phyloP scores from a whole-genome alignment of 1,284 basidiomycete species.

The Sanghuangporus sanghuang region DNA sequence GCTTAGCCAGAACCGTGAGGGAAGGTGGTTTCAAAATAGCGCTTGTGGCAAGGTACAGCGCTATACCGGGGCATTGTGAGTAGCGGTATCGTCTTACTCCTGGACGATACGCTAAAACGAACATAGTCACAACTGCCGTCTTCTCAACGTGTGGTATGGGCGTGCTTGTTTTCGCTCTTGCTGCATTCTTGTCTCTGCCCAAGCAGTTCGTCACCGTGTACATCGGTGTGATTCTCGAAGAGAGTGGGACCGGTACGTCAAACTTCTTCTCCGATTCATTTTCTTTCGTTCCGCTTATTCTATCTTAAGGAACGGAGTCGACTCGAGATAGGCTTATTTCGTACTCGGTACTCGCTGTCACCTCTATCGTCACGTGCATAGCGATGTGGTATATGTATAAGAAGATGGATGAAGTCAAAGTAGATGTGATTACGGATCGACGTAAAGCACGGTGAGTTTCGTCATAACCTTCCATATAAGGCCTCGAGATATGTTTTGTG shows the following conservation, averaged over 20 bases:
- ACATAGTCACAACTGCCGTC: conserved; percentile 51
- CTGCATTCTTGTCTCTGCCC: conserved; percentile 57
- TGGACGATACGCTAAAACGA: conserved; percentile 5
- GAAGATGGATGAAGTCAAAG: conserved; percentile 16
- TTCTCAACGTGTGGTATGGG: conserved; percentile 65
- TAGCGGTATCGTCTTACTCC: conserved; percentile 9
- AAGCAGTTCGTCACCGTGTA: conserved; percentile 60
- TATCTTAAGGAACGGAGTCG: conserved; percentile 9
- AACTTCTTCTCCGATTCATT: conserved; percentile 16
- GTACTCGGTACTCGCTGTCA: conserved; percentile 12
- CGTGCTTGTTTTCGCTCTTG: conserved; percentile 51
- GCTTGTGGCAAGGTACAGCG: conserved; percentile 51
- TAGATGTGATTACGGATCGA: conserved; percentile 13
- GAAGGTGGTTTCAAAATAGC: conserved; percentile 67
- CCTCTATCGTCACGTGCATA: conserved; percentile 8
- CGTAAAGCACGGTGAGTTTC: conserved; percentile 15
- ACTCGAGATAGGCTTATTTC: conserved; percentile 15
- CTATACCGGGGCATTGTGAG: conserved; percentile 59
- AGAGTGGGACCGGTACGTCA: conserved; percentile 23
- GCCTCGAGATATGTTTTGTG: neutral
- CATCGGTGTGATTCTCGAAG: conserved; percentile 40
- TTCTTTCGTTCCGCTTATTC: neutral
- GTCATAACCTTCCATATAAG: neutral
- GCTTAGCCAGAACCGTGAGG: conserved; percentile 55
- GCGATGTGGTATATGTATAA: conserved; percentile 16